phyloP scores from a whole-genome alignment of 1,139 yeast species.

The Debaryomyces psychrophilus region DNA sequence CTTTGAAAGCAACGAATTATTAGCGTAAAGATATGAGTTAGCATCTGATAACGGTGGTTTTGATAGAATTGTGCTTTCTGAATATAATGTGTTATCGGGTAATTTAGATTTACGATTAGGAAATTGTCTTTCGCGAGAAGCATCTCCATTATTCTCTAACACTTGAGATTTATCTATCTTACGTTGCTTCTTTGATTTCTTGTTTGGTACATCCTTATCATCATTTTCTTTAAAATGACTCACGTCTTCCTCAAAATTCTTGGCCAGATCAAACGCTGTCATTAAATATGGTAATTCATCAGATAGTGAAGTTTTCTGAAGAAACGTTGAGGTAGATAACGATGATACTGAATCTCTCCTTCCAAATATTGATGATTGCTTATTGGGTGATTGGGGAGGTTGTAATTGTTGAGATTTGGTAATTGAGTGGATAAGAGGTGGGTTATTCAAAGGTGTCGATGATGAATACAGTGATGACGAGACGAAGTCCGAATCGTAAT shows the following conservation, averaged over 20 bases:
- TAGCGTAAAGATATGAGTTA: slow-evolving; percentile 37
- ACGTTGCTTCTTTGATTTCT: slow-evolving; percentile 11
- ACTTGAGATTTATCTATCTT: not conserved
- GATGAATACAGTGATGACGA: slow-evolving; percentile 34
- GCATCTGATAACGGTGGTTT: slow-evolving; percentile 29
- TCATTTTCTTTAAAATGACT: slow-evolving; percentile 37
- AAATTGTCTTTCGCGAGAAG: slow-evolving; percentile 20
- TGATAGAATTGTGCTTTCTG: slow-evolving; percentile 36
- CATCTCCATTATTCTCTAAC: not conserved
- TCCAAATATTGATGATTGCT: not conserved
- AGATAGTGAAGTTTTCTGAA: slow-evolving; percentile 51
- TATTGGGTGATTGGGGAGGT: slow-evolving; percentile 4
- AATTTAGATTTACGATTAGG: slow-evolving; percentile 31
- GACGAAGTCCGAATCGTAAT: slow-evolving; percentile 32
- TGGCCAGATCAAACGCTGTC: slow-evolving; percentile 60
- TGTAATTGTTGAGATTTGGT: slow-evolving; percentile 28
- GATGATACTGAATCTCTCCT: slow-evolving; percentile 36
- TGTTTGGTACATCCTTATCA: slow-evolving; percentile 13
- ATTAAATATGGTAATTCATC: slow-evolving; percentile 60
- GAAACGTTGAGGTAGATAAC: slow-evolving; percentile 29
- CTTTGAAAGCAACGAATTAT: slow-evolving; percentile 40
- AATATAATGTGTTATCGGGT: slow-evolving; percentile 38
- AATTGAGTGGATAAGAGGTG: slow-evolving; percentile 49
- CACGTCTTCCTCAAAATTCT: slow-evolving; percentile 53
- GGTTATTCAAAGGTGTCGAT: slow-evolving; percentile 26